These are phyloP conservation scores for Rhynchospora pubera DNA, from an alignment of 176 grass and related monocot species.

Conservation along the genomic window DNA sequence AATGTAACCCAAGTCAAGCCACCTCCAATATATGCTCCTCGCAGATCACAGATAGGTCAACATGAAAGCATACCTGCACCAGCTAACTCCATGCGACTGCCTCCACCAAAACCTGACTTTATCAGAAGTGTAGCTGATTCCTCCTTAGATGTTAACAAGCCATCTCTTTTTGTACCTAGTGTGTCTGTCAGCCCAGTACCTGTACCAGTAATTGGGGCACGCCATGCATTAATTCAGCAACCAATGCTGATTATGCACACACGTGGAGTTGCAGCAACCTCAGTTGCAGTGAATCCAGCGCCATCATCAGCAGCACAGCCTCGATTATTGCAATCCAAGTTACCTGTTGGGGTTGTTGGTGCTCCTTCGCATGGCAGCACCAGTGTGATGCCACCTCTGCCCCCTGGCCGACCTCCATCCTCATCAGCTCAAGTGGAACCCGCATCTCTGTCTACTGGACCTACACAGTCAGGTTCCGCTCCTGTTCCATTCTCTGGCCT, in stretches of 20 bases:
- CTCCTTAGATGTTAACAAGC: slow-evolving; percentile 42
- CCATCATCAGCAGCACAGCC: slow-evolving; percentile 20
- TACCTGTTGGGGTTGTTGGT: slow-evolving; percentile 18
- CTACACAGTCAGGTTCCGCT: slow-evolving; percentile 23
- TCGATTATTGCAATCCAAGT: slow-evolving; percentile 19
- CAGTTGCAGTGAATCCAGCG: slow-evolving; percentile 29
- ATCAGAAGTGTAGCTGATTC: slow-evolving; percentile 40
- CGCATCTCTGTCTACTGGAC: slow-evolving; percentile 39
- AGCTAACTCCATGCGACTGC: slow-evolving; percentile 26
- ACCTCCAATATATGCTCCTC: slow-evolving; percentile 38
- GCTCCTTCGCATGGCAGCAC: not conserved
- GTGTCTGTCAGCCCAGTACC: slow-evolving; percentile 25
- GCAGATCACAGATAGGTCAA: slow-evolving; percentile 25
- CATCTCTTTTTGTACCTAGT: slow-evolving; percentile 56
- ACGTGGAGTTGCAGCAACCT: slow-evolving; percentile 21
- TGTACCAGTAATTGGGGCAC: slow-evolving; percentile 30
- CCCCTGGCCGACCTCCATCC: slow-evolving; percentile 39
- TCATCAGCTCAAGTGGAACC: slow-evolving; percentile 36
- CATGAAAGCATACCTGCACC: slow-evolving; percentile 32
- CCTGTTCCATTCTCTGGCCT: slow-evolving; percentile 53
- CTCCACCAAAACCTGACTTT: slow-evolving; percentile 39
- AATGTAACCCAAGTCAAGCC: slow-evolving; percentile 31
- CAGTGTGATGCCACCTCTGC: slow-evolving; percentile 47
- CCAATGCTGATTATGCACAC: slow-evolving; percentile 28
- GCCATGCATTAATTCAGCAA: slow-evolving; percentile 35